Evolutionary conservation across 2,329 filamentous ascomycete species (phyloP).

Genomic region (Pseudocercospora crystallina): DNA sequence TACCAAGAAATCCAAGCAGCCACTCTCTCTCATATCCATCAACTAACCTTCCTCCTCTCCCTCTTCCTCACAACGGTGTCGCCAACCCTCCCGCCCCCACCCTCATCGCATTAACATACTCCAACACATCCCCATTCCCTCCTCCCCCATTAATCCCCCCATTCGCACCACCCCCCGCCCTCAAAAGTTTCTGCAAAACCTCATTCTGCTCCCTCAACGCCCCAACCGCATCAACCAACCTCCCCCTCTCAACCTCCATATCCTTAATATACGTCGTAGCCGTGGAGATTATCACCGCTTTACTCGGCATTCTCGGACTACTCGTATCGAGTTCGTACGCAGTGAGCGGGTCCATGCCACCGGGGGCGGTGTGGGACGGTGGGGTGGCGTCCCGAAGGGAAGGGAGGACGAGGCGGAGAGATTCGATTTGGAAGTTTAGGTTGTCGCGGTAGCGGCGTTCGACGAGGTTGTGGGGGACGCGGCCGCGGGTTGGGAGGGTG

Average conservation of each 20-base stretch:
- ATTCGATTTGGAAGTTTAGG: slow-evolving; percentile 47
- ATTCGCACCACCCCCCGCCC: slow-evolving; percentile 32
- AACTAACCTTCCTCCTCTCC: no score
- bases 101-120: slow-evolving; percentile 13
- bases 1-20: no score
- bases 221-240: slow-evolving; percentile 41
- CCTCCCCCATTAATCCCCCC: no score
- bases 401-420: slow-evolving; percentile 31
- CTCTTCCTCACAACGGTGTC: background rate
- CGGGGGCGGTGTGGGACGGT: background rate
- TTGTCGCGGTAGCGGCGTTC: slow-evolving; percentile 50
- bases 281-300: slow-evolving; percentile 48
- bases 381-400: slow-evolving; percentile 19
- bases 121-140: slow-evolving; percentile 3
- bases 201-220: slow-evolving; percentile 41
- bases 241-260: slow-evolving; percentile 45
- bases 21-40: no score
- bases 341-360: background rate
- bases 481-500: slow-evolving; percentile 7
- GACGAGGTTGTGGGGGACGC: slow-evolving; percentile 44
- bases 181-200: slow-evolving; percentile 46
- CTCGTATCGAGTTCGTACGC: slow-evolving; percentile 10
- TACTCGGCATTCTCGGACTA: slow-evolving; percentile 34
- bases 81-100: background rate
- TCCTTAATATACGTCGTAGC: slow-evolving; percentile 50